Conservation (phyloP, 306 rosid genomes). For the Comarum palustre region DNA sequence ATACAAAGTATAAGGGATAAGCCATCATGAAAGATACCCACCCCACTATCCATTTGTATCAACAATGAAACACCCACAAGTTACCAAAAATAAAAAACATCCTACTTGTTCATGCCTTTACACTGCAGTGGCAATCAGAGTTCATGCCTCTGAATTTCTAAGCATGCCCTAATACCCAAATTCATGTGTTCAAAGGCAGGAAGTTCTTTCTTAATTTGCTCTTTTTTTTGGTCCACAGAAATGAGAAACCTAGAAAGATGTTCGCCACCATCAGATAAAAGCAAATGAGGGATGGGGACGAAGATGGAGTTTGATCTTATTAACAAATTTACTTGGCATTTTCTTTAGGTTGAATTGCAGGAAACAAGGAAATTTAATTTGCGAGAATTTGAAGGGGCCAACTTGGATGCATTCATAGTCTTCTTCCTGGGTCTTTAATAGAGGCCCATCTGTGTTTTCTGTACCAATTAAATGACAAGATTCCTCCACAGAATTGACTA, state of each 20-base stretch:
- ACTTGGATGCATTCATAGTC: slow-evolving; percentile 2
- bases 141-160: neutral
- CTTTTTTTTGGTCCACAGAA: neutral
- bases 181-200: slow-evolving; percentile 3
- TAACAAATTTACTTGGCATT: neutral
- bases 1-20: neutral
- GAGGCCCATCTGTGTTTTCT: neutral
- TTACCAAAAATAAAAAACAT: neutral
- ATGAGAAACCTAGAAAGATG: neutral
- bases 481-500: slow-evolving; percentile 10
- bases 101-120: neutral
- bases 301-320: neutral
- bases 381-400: neutral
- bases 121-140: neutral
- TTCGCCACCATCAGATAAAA: slow-evolving; percentile 5
- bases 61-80: neutral
- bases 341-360: neutral
- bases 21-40: slow-evolving; percentile 2
- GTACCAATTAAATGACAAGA: neutral
- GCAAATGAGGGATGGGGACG: neutral
- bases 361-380: neutral
- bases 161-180: neutral
- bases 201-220: neutral
- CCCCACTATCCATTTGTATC: neutral
- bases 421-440: neutral